phyloP scores from a whole-genome alignment of 306 rosid species.

The Purshia tridentata region DNA sequence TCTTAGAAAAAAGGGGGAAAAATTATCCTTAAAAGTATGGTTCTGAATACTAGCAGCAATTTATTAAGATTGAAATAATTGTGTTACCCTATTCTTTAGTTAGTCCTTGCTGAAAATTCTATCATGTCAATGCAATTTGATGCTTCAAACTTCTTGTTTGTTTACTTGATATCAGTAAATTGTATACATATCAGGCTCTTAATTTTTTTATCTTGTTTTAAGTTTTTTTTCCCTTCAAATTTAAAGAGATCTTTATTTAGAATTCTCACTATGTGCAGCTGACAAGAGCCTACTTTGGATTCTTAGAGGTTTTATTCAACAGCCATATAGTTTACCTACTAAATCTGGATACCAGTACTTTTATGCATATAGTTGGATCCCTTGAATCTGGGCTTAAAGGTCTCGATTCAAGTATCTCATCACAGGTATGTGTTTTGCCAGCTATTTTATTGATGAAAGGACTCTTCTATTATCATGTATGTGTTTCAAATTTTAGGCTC shows the following conservation, averaged over 20 bases:
- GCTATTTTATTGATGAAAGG: not conserved
- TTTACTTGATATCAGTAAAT: not conserved
- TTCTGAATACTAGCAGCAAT: not conserved
- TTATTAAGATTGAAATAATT: not conserved
- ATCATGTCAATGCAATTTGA: not conserved
- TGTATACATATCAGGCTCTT: not conserved
- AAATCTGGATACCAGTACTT: constrained; percentile 82
- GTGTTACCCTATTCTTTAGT: not conserved
- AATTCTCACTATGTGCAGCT: constrained; percentile 59
- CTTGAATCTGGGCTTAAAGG: constrained; percentile 99
- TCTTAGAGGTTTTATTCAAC: constrained; percentile 90
- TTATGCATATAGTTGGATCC: constrained; percentile 86
- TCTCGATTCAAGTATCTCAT: constrained; percentile 83
- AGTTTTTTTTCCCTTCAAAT: constrained; percentile 1
- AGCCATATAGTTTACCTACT: constrained; percentile 75
- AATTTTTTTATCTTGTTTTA: not conserved
- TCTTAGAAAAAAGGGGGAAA: too few species aligned
- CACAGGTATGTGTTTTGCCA: constrained; percentile 61
- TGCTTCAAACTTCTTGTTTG: not conserved
- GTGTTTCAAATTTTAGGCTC: not conserved
- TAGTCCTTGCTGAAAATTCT: not conserved
- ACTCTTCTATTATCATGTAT: not conserved
- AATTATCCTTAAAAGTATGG: not conserved
- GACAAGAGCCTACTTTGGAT: constrained; percentile 90
- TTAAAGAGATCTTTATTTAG: not conserved